Base-by-base conservation (phyloP, 148 eudicot genomes). In the Simmondsia chinensis region DNA sequence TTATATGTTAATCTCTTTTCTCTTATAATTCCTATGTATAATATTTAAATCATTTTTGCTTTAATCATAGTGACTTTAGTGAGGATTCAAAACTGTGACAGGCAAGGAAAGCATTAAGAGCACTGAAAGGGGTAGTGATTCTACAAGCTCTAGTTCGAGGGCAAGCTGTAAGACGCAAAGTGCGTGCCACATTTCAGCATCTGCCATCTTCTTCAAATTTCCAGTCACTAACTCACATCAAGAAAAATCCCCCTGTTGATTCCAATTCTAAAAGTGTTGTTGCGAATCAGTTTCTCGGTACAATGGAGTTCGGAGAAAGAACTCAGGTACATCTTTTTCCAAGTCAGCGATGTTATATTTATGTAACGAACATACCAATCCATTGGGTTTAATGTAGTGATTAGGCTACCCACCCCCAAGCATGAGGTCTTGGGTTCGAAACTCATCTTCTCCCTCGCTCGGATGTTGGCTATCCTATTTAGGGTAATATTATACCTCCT, bases 81-180 rank as follows among this genome's bases (percentile, higher is more conserved):
- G 13, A 14, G 29, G 12, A 19, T 54, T 51, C 45, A n/a, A n/a
- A n/a, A n/a, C n/a, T n/a, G n/a, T n/a, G n/a, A 50, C 56, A 78
- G 85, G 85, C 85, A 29, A 71, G 75, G 39, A 78, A 78, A 48
- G 85, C 85, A 28, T 58, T 74, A 6, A 70, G 67, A 67, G 85
- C 85, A 48, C 56, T 78, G 13, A 78, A 68, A 55, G 85, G 77
- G 40, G 50, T 78, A 48, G 72, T 78, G 30, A 71, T 64, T 63
- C 65, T 78, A 57, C 85, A 78, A 58, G 85, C 85, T 2, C 50
- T 74, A 55, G 85, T 57, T 27, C 60, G 85, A 55, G 85, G 85
- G 7, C 45, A 67, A 35, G 75, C 72, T 0, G 80, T 71, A 23
- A 67, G 85, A 22, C 79, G 71, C 39, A 53, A 34, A 48, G 35